Base-by-base conservation (phyloP, 345 rosid species). In the Toxicodendron radicans region DNA sequence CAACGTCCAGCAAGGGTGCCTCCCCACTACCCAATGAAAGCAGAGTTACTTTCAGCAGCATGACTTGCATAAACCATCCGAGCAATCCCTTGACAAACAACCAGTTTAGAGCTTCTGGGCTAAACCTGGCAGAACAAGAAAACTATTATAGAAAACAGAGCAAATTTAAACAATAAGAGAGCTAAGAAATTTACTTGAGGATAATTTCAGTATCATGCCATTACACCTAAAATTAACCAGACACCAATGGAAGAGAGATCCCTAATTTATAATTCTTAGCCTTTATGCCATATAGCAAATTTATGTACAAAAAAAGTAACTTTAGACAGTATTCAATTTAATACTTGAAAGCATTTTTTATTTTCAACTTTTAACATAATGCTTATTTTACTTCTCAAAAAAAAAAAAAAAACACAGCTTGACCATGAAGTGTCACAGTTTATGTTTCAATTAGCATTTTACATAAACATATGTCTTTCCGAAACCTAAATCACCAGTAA, bases 31-130 rank as follows among this genome's bases (percentile, higher is more conserved):
- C 97, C 84, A 95, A 64, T 65, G 96, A 90, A 48, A 93, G 87
- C 70, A 95, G 79, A 14, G 92, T 87, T 46, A 91, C 79, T 83
- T 95, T 95, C 72, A 95, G 91, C 79, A 95, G 83, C 75, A 85
- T 81, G 72, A 90, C 91, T 83, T 95, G 96, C 82, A 87, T 58
- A 80, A 86, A 86, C 99, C 99, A 95, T 58, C 97, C 98, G 21
- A 95, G 79, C 70, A 91, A 79, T 75, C 99, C 99, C 88, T 92
- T 93, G 81, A 86, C 82, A 69, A 95, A 93, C 63, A 91, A 83
- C 98, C 97, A 93, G 74, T 90, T 93, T 27, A 95, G 83, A 72
- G 92, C 90, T 81, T 95, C 98, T 30, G 99, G 96, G 76, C 89
- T 88, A 77, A 91, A 93, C 88, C 99, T 95, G 84, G 70, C 41